Conservation (phyloP, 225 moss, liverwort and hornwort genomes). For the Asterella californica region DNA sequence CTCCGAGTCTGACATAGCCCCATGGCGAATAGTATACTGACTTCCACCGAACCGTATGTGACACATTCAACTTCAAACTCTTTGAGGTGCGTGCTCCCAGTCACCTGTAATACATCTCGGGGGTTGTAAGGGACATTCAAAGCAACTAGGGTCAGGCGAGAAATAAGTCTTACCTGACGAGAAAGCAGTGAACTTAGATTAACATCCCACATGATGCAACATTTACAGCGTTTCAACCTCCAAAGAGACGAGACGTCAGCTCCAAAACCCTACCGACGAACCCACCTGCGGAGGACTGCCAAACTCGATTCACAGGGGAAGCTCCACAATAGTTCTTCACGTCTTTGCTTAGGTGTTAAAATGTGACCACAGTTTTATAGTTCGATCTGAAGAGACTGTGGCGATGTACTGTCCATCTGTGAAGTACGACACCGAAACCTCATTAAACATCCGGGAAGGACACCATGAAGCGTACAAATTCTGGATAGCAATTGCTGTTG, state of each 20-base stretch:
- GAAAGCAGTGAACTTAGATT: neutral
- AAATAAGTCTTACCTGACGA: neutral
- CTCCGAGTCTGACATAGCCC: neutral
- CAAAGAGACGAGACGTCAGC: neutral
- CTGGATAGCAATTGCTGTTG: neutral
- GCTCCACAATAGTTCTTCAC: neutral
- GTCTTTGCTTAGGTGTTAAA: slow-evolving; percentile 24
- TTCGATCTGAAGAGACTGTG: slow-evolving; percentile 90
- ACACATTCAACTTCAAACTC: neutral
- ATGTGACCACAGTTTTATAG: slow-evolving; percentile 90
- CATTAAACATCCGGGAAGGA: neutral
- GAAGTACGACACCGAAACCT: neutral
- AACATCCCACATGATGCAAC: neutral
- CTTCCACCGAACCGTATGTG: neutral
- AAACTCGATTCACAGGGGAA: neutral
- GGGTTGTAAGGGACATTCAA: neutral
- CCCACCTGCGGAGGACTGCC: neutral
- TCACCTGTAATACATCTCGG: neutral
- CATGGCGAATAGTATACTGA: neutral
- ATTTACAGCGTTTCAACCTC: neutral
- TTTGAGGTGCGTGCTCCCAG: neutral
- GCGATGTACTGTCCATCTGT: slow-evolving; percentile 83
- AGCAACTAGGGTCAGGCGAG: neutral
- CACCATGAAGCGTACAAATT: neutral
- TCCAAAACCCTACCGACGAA: neutral